Percentiles rank a stretch among this genome's conserved stretches.
These are phyloP conservation scores for Spirogloea muscicola DNA, from an alignment of 139 green algal species.

Conservation along the genomic window DNA sequence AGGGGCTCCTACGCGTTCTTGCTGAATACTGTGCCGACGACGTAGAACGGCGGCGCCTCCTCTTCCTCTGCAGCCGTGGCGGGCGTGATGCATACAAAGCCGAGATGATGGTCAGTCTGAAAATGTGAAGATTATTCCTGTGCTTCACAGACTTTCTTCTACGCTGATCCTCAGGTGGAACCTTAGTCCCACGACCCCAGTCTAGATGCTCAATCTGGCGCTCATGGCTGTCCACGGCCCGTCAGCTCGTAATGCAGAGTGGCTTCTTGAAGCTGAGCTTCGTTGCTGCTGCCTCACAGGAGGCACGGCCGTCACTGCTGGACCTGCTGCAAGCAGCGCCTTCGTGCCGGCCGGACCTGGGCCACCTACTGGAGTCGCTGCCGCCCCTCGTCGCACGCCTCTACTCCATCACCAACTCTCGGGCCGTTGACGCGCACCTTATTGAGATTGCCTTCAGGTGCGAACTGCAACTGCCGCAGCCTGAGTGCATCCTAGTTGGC, in stretches of 20 bases:
- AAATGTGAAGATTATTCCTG: too few relatives aligned
- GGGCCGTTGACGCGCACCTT: conserved; percentile 9
- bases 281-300: too few relatives aligned
- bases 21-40: conserved; percentile 73
- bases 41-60: conserved; percentile 60
- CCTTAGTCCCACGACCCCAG: too few relatives aligned
- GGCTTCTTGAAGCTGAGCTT: too few relatives aligned
- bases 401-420: conserved; percentile 77
- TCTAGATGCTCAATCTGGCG: too few relatives aligned
- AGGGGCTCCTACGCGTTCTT: conserved; percentile 79
- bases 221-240: too few relatives aligned
- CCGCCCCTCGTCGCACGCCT: conserved; percentile 48
- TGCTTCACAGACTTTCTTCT: too few relatives aligned
- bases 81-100: conserved; percentile 57
- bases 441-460: conserved; percentile 70
- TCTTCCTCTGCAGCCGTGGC: conserved; percentile 59
- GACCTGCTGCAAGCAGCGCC: conserved; percentile 73
- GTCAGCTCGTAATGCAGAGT: too few relatives aligned
- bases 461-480: conserved; percentile 30
- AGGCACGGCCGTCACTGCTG: conserved; percentile 61
- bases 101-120: conserved; percentile 67
- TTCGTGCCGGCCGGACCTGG: conserved; percentile 70
- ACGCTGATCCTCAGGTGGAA: too few relatives aligned
- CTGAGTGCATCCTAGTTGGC: not conserved
- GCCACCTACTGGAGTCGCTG: conserved; percentile 33